phyloP scores from a whole-genome alignment of 225 moss, liverwort and hornwort species.

The Polytrichum commune region DNA sequence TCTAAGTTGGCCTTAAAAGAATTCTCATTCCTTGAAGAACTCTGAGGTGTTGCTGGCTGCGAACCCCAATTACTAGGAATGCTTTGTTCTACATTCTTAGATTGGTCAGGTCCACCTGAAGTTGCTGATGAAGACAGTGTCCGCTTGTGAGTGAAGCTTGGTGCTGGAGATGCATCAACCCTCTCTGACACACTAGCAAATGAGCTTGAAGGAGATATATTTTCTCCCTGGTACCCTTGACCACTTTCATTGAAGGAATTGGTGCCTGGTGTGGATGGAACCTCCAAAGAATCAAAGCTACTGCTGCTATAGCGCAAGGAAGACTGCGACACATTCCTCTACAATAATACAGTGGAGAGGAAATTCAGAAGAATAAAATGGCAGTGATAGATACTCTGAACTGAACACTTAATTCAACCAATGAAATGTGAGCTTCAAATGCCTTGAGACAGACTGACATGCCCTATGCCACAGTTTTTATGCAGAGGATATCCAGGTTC shows the following conservation, averaged over 20 bases:
- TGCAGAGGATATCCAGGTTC: too few relatives aligned
- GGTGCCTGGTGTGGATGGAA: constrained; percentile 66
- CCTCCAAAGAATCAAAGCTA: constrained; percentile 71
- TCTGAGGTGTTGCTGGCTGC: constrained; percentile 19
- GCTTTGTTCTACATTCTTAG: constrained; percentile 44
- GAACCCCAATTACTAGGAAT: constrained; percentile 50
- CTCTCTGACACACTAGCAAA: constrained; percentile 62
- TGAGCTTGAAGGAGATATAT: constrained; percentile 72
- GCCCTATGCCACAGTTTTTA: too few relatives aligned
- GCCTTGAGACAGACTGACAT: too few relatives aligned
- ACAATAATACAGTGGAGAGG: too few relatives aligned
- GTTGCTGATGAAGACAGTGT: constrained; percentile 59
- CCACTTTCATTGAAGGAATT: constrained; percentile 62
- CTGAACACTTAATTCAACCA: too few relatives aligned
- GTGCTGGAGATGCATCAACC: constrained; percentile 45
- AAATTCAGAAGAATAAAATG: too few relatives aligned
- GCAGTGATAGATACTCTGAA: too few relatives aligned
- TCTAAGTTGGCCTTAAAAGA: constrained; percentile 37
- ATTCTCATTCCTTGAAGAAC: constrained; percentile 12
- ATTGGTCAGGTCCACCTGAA: constrained; percentile 46
- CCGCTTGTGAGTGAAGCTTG: constrained; percentile 38
- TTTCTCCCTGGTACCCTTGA: constrained; percentile 54
- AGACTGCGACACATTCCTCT: constrained; percentile 42
- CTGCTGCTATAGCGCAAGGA: constrained; percentile 59
- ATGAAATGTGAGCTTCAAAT: too few relatives aligned